Conservation (phyloP, 345 rosid species). For the Citrus trifoliata region DNA sequence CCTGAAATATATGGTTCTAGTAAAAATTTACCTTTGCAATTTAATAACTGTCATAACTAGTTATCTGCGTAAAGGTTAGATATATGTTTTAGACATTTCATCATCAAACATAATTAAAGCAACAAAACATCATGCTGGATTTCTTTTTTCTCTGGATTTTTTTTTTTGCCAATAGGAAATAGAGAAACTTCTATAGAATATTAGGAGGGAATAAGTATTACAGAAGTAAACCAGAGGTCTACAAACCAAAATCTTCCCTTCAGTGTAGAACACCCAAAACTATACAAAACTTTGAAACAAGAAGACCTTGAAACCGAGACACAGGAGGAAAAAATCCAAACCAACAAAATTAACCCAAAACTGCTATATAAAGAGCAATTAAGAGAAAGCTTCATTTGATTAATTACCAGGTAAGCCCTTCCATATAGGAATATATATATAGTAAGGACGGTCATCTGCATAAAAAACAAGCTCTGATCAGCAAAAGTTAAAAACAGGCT, state of each 20-base stretch:
- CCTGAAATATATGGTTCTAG: not conserved
- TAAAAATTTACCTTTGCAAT: not conserved
- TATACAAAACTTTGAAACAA: too few relatives aligned
- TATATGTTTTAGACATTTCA: not conserved
- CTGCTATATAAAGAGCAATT: not conserved
- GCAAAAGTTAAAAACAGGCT: slow-evolving; percentile 11
- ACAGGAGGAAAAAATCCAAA: too few relatives aligned
- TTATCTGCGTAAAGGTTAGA: not conserved
- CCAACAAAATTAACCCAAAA: not conserved
- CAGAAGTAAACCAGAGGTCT: too few relatives aligned
- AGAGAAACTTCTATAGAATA: too few relatives aligned
- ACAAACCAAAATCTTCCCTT: too few relatives aligned
- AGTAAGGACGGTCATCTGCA: slow-evolving; percentile 98
- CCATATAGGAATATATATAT: slow-evolving; percentile 91
- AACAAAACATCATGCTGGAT: not conserved
- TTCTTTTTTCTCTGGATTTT: not conserved
- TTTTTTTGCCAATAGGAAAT: too few relatives aligned
- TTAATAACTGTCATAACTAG: not conserved
- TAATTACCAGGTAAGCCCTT: slow-evolving; percentile 84
- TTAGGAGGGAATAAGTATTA: too few relatives aligned
- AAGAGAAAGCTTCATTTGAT: slow-evolving; percentile 8
- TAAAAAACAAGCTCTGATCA: slow-evolving; percentile 23
- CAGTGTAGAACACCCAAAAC: too few relatives aligned
- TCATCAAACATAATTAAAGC: not conserved
- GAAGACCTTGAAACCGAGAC: too few relatives aligned